Base-by-base conservation (phyloP, 2,329 filamentous ascomycete genomes). In the Pezicula rhizophila region DNA sequence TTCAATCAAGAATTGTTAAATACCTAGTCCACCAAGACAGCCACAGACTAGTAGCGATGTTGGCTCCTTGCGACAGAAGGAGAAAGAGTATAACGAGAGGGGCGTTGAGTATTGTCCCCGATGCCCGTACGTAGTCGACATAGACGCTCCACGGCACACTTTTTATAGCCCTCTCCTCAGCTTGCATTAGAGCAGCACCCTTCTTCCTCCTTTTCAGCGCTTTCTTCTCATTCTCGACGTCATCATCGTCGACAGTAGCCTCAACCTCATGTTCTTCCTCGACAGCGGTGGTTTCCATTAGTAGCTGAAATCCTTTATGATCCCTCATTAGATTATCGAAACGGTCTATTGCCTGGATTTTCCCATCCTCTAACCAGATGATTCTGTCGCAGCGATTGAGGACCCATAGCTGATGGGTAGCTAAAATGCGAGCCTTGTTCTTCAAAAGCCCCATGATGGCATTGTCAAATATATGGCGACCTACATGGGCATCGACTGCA, bases 11-110 rank as follows among this genome's bases (percentile, higher is more conserved):
- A 20, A 14, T n/a, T 42, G 85, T 23, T 56, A 79, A 78, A 57
- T 79, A 61, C 2, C 79, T 80, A 0, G 88, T 92, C 91, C 91
- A 96, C 70, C 83, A 96, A 1, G 89, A 92, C 1, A 96, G 78
- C 91, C 91, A 96, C 48, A 96, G 69, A 58, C 85, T 89, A 14
- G 89, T 95, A 58, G 80, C 76, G 55, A 96, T 91, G 61, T 93
- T 95, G 55, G 86, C 77, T 5, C 85, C 87, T 60, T 95, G 89
- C 0, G 86, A 81, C 2, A 55, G 15, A 20, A 78, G 63, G 12
- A 85, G 68, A 2, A 81, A 61, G 33, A 76, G 46, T 2, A 84
- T 51, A 4, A 84, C 68, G 11, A 78, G 54, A 0, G 81, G 70
- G n/a, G 76, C 78, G 42, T 78, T 71, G 54, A 76, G 69, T 26